Evolutionary conservation across 2,329 filamentous ascomycete species (phyloP), one percentile per base, ranked within the genome.

Genomic region (Didymella pomorum): DNA sequence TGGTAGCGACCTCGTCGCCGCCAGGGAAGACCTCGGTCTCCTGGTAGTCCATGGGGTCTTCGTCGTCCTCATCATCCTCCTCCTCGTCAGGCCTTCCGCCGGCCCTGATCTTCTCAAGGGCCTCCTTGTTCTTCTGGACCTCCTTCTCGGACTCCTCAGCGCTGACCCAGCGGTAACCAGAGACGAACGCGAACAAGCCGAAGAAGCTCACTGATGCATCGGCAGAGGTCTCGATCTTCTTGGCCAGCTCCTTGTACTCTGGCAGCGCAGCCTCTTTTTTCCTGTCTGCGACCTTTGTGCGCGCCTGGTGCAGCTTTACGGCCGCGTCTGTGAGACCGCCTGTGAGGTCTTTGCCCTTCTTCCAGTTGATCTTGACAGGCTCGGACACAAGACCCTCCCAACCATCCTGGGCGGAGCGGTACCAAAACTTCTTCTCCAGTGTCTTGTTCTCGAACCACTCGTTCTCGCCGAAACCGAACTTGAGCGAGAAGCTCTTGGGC

Each of bases 391-490:
- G 84, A 33, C 91, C 91, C 33, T 85, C 82, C 86, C 87, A 93
- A 72, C n/a, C n/a, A n/a, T 89, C 85, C 74, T 83, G 85, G 60
- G 85, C 82, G 75, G 85, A 84, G 66, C 93, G 88, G 83, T 89
- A 92, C 86, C 89, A 94, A 80, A 98, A 97, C 74, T 90, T 91
- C 88, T 98, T 98, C 80, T 94, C 90, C 47, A 98, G 80, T 52
- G 88, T 85, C 53, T 80, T 83, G 80, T 97, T 84, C 74, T 88
- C 84, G 71, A 98, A 97, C 81, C 89, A 88, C 48, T 92, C 87
- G 79, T 98, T 98, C 63, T 88, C 84, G 59, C 79, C 80, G 78
- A 97, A 97, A 70, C 91, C 88, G 72, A 95, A 92, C 62, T 81
- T 87, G 81, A 79, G 66, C 60, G 84, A 81, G 69, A 98, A 77